Percentiles rank a stretch among this genome's conserved stretches.
Conservation (phyloP, 129 eudicot genomes). For the Oenanthe sinensis region DNA sequence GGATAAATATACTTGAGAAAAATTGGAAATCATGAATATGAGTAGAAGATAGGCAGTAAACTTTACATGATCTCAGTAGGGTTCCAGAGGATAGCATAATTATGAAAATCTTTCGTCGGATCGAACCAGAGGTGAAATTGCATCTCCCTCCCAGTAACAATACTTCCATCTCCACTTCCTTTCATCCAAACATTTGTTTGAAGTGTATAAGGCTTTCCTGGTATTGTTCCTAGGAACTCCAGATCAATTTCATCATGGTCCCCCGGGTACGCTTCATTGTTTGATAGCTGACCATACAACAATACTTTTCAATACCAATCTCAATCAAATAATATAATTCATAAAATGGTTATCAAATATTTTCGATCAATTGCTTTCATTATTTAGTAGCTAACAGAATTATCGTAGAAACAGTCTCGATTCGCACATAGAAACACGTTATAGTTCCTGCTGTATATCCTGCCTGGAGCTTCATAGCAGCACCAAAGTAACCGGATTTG, state of each 20-base stretch:
- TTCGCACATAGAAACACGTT: conserved; percentile 67
- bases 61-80: conserved; percentile 71
- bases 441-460: conserved; percentile 91
- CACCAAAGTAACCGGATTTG: conserved; percentile 63
- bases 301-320: neutral
- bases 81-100: conserved; percentile 80
- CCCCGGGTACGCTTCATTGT: conserved; percentile 63
- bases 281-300: conserved; percentile 49
- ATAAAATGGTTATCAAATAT: neutral
- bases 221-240: conserved; percentile 82
- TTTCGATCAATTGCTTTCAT: neutral
- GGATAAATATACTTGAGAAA: neutral
- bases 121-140: conserved; percentile 81
- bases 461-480: conserved; percentile 72
- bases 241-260: conserved; percentile 76
- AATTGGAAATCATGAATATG: too few relatives aligned
- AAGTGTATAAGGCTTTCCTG: conserved; percentile 56
- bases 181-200: conserved; percentile 81
- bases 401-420: neutral
- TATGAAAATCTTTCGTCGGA: conserved; percentile 66
- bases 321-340: neutral
- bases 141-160: conserved; percentile 68
- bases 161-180: conserved; percentile 75
- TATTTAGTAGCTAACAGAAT: neutral
- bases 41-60: neutral